Evolutionary conservation across 495 filamentous ascomycete genomes (phyloP).

Genomic region (Penicillium lividum): DNA sequence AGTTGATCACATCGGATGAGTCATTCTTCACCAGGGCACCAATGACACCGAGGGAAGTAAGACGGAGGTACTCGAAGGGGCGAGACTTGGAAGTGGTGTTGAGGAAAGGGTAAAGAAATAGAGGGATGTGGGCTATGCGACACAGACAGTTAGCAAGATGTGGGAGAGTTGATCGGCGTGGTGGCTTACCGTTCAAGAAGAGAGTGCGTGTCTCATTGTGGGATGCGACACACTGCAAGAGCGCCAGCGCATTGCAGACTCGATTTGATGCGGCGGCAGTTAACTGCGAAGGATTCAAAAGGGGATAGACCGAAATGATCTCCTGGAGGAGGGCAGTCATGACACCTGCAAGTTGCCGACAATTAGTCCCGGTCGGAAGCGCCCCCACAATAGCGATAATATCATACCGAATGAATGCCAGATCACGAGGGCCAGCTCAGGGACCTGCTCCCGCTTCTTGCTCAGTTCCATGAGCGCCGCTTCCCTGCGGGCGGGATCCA

Average conservation of each 20-base stretch:
- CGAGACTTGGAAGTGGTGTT: conserved; percentile 99
- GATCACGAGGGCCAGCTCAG: conserved; percentile 91
- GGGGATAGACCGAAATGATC: conserved; percentile 97
- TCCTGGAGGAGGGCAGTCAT: conserved; percentile 98
- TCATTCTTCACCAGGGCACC: conserved; percentile 99
- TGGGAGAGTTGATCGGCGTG: neutral
- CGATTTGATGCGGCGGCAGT: conserved; percentile 96
- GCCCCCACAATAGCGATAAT: conserved; percentile 8
- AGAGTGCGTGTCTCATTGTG: conserved; percentile 94
- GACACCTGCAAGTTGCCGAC: conserved; percentile 64
- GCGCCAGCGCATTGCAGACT: conserved; percentile 95
- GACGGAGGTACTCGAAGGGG: conserved; percentile 95
- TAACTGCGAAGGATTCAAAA: conserved; percentile 94
- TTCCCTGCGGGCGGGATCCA: conserved; percentile 85
- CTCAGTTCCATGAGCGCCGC: conserved; percentile 92
- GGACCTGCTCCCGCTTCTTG: conserved; percentile 98
- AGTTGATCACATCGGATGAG: conserved; percentile 97
- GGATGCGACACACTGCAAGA: conserved; percentile 96
- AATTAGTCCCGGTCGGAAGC: conserved; percentile 28
- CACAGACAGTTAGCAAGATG: conserved; percentile 6
- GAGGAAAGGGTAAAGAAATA: conserved; percentile 97
- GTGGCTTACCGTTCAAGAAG: conserved; percentile 79
- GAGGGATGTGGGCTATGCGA: conserved; percentile 85
- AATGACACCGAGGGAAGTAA: conserved; percentile 98
- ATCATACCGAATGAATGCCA: conserved; percentile 97